Percentiles rank a stretch among this genome's conserved stretches.
Conservation (phyloP, 2,329 filamentous ascomycete genomes). For the Phaeomoniella chlamydospora region DNA sequence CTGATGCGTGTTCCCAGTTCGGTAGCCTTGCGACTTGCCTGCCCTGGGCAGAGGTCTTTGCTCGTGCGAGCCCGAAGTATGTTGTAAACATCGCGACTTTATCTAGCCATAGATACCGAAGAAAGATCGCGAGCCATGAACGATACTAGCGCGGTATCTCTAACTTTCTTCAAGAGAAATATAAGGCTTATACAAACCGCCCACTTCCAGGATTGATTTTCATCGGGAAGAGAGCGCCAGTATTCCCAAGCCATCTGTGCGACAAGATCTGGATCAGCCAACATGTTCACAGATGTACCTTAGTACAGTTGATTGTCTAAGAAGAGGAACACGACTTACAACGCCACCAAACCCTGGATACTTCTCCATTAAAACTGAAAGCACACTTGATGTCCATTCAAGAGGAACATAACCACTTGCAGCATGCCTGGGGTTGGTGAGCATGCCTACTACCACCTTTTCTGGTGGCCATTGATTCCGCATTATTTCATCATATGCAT, state of each 20-base stretch:
- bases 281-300: too few species aligned
- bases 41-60: too few species aligned
- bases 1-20: too few species aligned
- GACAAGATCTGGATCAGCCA: too few species aligned
- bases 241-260: too few species aligned
- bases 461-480: conserved; percentile 52
- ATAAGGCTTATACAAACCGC: conserved; percentile 49
- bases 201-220: conserved; percentile 60
- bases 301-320: too few species aligned
- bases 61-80: too few species aligned
- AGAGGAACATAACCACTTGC: conserved; percentile 46
- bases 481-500: conserved; percentile 26
- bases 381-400: conserved; percentile 39
- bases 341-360: conserved; percentile 69
- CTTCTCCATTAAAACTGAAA: conserved; percentile 40
- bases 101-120: conserved; percentile 4
- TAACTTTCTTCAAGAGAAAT: conserved; percentile 25
- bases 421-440: conserved; percentile 67
- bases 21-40: too few species aligned
- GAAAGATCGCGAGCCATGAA: conserved; percentile 16
- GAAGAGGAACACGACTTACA: conserved; percentile 86
- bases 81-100: neutral
- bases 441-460: conserved; percentile 64
- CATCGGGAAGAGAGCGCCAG: conserved; percentile 62
- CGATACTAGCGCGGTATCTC: conserved; percentile 17